Base-by-base conservation (phyloP, 192 early-diverging fungal species). In the Backusella psychrophila region DNA sequence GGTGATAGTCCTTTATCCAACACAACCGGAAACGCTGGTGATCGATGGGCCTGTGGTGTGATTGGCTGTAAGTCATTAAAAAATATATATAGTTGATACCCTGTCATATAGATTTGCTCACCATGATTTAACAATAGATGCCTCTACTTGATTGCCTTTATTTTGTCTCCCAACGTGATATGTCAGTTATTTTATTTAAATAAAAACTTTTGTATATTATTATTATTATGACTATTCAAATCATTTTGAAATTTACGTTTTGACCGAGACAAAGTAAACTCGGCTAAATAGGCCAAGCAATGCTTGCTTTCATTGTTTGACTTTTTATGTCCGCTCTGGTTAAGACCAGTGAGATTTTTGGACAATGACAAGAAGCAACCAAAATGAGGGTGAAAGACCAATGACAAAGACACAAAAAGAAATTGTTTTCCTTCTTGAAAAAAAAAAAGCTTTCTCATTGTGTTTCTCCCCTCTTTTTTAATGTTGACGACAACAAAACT, bases 1-100 rank as follows among this genome's bases (percentile, higher is more conserved):
- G 91, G 90, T 63, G 87, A 86, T 65, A 84, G 88, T 73, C 85
- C 88, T 53, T 81, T 87, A 12, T 94, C 93, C 33, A 78, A 83
- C 65, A 85, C 86, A 36, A 95, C 94, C 23, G 95, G 95, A 46
- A 94, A 97, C 74, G 90, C 94, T 76, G 95, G 95, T 29, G 90
- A 78, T 67, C 90, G 95, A 77, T 80, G 90, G 46, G 91, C 89
- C 35, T 97, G 95, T 86, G 95, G 94, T 84, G 93, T 95, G 78
- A 93, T 96, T 81, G 94, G 94, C 21, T 74, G 69, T 71, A 71
- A 71, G 69, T 71, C 8, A 23, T 23, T 21, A 53, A 56, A 19
- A 19, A 49, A 53, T 26, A 19, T 6, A 49, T 49, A 19, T 49
- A 19, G 5, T 49, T 49, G 17, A 3, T 5, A 49, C 11, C 11